These are phyloP conservation scores for Arthrobotrys sinensis DNA, from an alignment of 2,329 filamentous ascomycete genomes.

Conservation along the genomic window DNA sequence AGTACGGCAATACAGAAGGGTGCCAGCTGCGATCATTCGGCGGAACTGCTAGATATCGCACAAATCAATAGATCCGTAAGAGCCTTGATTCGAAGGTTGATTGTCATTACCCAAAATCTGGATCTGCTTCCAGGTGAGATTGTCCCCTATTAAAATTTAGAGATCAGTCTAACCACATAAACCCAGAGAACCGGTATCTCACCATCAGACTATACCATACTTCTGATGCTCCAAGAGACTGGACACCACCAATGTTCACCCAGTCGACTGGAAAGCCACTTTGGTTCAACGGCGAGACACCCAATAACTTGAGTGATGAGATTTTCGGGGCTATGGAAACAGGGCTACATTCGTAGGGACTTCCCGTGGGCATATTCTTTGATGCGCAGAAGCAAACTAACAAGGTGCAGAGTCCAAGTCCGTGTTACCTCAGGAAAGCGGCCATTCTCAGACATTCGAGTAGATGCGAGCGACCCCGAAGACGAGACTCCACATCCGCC, in stretches of 20 bases:
- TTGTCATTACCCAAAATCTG: conserved; percentile 63
- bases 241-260: conserved; percentile 64
- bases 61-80: conserved; percentile 58
- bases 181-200: conserved; percentile 64
- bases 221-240: conserved; percentile 63
- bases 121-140: conserved; percentile 63
- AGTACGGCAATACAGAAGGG: conserved; percentile 28
- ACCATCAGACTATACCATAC: conserved; percentile 64
- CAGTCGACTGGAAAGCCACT: conserved; percentile 60
- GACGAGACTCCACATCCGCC: neutral
- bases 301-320: conserved; percentile 55
- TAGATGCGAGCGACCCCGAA: neutral
- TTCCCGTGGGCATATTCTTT: neutral
- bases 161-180: conserved; percentile 30
- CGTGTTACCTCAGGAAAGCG: conserved; percentile 43
- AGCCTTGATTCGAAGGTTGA: conserved; percentile 63
- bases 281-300: conserved; percentile 39
- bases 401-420: conserved; percentile 31
- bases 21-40: neutral
- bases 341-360: conserved; percentile 63
- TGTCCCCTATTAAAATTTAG: neutral
- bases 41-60: conserved; percentile 28
- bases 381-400: neutral
- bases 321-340: conserved; percentile 62
- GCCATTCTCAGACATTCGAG: neutral